Evolutionary conservation across 768 basidiomycete species (phyloP).

Genomic region (Phylloporus sp.): DNA sequence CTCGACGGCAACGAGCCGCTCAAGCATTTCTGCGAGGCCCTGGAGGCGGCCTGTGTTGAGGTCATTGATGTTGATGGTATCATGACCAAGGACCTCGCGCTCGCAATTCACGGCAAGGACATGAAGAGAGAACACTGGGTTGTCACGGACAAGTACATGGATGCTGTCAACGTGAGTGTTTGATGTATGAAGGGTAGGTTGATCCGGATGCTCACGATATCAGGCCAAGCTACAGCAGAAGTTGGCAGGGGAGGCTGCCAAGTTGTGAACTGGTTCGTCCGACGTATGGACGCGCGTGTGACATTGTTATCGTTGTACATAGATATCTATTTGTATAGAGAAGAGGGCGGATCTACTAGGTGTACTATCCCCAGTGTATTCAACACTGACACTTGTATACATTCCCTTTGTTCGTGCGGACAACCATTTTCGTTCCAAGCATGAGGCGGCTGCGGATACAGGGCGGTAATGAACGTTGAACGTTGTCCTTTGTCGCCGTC

Average conservation of each 20-base stretch:
- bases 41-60: slow-evolving; percentile 87
- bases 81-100: slow-evolving; percentile 97
- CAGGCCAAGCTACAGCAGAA: slow-evolving; percentile 45
- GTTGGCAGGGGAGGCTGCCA: slow-evolving; percentile 30
- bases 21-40: slow-evolving; percentile 63
- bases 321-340: slow-evolving; percentile 11
- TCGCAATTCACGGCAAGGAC: slow-evolving; percentile 87
- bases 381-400: slow-evolving; percentile 1
- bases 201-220: slow-evolving; percentile 11
- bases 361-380: slow-evolving; percentile 18
- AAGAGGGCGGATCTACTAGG: slow-evolving; percentile 16
- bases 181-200: slow-evolving; percentile 2
- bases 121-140: slow-evolving; percentile 97
- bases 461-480: background rate
- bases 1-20: slow-evolving; percentile 80
- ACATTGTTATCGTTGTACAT: slow-evolving; percentile 10
- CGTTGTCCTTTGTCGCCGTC: too few species aligned
- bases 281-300: slow-evolving; percentile 1
- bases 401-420: background rate
- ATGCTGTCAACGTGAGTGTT: slow-evolving; percentile 76
- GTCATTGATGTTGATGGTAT: slow-evolving; percentile 85
- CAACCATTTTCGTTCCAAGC: background rate
- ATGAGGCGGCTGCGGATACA: slow-evolving; percentile 6
- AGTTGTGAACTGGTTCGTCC: slow-evolving; percentile 10
- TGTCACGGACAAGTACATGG: slow-evolving; percentile 90